Evolutionary conservation across 805 yeast genomes (phyloP), one percentile per base, ranked within the genome.

Genomic region (Wickerhamomyces xylosicus): DNA sequence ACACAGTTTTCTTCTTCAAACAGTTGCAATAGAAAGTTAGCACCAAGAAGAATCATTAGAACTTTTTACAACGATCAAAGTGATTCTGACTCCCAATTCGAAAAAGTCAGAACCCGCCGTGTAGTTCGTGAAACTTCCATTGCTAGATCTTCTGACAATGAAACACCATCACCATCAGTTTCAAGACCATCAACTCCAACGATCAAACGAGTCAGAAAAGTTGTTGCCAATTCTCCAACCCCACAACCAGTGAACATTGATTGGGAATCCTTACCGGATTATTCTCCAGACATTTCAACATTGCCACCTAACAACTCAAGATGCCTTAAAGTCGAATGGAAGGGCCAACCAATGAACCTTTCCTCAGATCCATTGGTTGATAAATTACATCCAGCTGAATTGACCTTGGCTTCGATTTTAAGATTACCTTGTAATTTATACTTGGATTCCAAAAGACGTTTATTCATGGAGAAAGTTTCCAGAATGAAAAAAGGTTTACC

Each of bases 321-420:
- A 62, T 77, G 85, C 47, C 67, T 89, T 49, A 81, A 81, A 55
- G 84, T 94, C 28, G 97, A 90, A 59, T 90, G 98, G 98, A 90
- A 89, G 64, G 98, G 97, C 10, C 95, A 87, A 51, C 95, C 97
- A 29, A 87, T 90, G 96, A 94, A 85, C 58, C 70, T 90, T 41
- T 68, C 80, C 15, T 52, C 61, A 25, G 97, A 92, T 60, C 94
- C 95, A 17, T 71, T 85, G 48, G 60, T 72, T 37, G 63, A 63
- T 35, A 71, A 79, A 50, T 69, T 92, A 47, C 97, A 90, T 60
- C 97, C 97, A 1, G 95, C 96, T 4, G 98, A 90, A 62, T 71
- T 82, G 14, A 69, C 72, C 33, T 67, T 90, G 44, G 97, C 97
- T 4, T 81, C 94, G 15, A 82, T 80, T n/a, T 69, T 90, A 53